Conservation (phyloP, 2,329 filamentous ascomycete species). For the Microdochium nivale region DNA sequence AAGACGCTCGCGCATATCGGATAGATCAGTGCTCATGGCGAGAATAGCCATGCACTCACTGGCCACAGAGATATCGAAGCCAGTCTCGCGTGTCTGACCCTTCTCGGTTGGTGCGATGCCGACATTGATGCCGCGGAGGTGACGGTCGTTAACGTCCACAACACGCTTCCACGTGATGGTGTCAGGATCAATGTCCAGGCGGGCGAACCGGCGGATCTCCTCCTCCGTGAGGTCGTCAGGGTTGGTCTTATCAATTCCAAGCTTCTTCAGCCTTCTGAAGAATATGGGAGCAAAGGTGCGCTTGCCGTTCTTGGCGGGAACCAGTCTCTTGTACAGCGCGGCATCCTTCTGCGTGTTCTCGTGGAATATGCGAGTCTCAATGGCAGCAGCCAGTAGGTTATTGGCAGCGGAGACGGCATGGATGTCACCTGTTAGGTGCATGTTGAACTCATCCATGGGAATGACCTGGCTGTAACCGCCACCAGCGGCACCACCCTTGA, state of each 20-base stretch:
- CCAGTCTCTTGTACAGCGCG: constrained; percentile 76
- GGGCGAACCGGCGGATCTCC: constrained; percentile 80
- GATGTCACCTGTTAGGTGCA: constrained; percentile 95
- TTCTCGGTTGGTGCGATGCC: constrained; percentile 87
- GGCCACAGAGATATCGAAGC: constrained; percentile 95
- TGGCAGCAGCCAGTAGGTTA: constrained; percentile 90
- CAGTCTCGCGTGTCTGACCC: constrained; percentile 78
- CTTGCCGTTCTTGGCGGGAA: constrained; percentile 84
- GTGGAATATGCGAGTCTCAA: constrained; percentile 97
- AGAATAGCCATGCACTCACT: constrained; percentile 98
- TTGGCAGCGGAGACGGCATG: constrained; percentile 96
- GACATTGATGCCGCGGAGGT: constrained; percentile 81
- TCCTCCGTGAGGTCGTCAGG: constrained; percentile 85
- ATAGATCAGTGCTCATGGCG: constrained; percentile 78
- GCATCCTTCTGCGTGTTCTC: constrained; percentile 91
- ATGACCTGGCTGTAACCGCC: constrained; percentile 99
- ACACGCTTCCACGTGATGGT: constrained; percentile 97
- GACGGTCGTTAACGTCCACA: constrained; percentile 92
- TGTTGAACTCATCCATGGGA: constrained; percentile 99
- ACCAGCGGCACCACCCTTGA: constrained; percentile 95
- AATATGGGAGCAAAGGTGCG: constrained; percentile 81
- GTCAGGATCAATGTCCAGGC: constrained; percentile 90
- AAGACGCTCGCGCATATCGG: constrained; percentile 85
- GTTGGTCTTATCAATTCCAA: constrained; percentile 92
- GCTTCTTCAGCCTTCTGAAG: constrained; percentile 88